Base-by-base conservation (phyloP, 139 green algal genomes). In the Volvox reticuliferus region DNA sequence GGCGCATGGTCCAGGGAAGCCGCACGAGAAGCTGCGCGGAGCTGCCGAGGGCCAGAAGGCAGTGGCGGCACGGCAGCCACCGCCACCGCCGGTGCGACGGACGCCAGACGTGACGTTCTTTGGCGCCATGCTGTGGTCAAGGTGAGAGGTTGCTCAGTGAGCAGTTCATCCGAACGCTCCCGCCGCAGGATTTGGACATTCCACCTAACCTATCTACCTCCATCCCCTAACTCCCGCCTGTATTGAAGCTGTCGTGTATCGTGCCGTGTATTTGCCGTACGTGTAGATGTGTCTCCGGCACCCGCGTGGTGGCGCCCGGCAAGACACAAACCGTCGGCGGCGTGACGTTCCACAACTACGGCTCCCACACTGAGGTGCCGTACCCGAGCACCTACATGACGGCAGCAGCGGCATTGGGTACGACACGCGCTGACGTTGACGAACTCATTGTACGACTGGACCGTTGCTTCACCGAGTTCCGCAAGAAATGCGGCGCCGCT, bases 351-450 rank as follows among this genome's bases (percentile, higher is more conserved):
- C 0, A 22, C 9, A 94, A 95, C 35, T 99, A 98, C 78, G 98
- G 98, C 17, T 94, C 94, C 1, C 96, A 98, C 90, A 84, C 32
- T 32, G 90, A 96, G 65, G 77, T 71, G 55, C 86, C 86, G 17
- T 99, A 99, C 87, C 96, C 96, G 0, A 83, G 94, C 50, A 87
- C 91, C 35, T 99, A 99, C 93, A 81, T 99, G 75, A 99, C 96
- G 2, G 96, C 96, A 1, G 98, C 98, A 6, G 97, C 97, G 19
- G 97, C 98, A 2, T 65, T 99, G 18, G 98, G 98, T 20, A 96
- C 89, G 17, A 97, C 69, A 20, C 30, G 65, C 22, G 83, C 71
- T 0, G 97, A 99, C 21, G 91, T 98, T 0, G 94, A 98, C 22
- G 87, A 94, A 37, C 98, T 99, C 80, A 77, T 96, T 19, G 50